A percentile compares a stretch with the other conserved stretches of the same genome.
Conservation (phyloP, 306 rosid species). For the Malus asiatica region DNA sequence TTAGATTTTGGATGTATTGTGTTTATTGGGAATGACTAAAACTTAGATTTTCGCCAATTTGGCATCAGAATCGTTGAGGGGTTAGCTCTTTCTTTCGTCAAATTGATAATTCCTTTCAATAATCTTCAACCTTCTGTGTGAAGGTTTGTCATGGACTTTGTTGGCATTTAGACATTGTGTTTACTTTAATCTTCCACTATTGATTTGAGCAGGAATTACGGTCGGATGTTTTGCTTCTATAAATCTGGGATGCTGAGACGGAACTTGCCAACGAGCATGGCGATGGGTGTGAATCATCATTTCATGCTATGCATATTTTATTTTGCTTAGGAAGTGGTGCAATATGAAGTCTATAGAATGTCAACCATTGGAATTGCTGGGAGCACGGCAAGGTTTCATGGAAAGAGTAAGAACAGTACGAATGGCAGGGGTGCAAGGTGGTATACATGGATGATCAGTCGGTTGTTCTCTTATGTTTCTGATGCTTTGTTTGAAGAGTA, state of each 20-base stretch:
- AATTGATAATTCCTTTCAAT: neutral
- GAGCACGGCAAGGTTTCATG: conserved; percentile 88
- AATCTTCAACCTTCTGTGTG: neutral
- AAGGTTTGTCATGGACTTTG: neutral
- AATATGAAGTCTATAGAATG: conserved; percentile 55
- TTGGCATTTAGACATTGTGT: neutral
- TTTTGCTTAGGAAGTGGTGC: conserved; percentile 76
- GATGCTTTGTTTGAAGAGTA: conserved; percentile 80
- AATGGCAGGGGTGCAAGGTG: conserved; percentile 69
- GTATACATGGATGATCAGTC: conserved; percentile 57
- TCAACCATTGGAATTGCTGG: conserved; percentile 68
- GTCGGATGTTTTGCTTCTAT: conserved; percentile 60
- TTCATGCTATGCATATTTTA: conserved; percentile 61
- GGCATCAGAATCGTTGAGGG: neutral
- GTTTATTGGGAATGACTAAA: neutral
- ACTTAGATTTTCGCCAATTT: neutral
- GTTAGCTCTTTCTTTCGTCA: neutral
- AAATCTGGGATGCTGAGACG: conserved; percentile 87
- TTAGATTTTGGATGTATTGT: neutral
- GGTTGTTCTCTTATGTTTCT: conserved; percentile 59
- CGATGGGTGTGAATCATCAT: conserved; percentile 30
- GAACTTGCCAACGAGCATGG: conserved; percentile 51
- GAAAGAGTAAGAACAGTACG: conserved; percentile 58
- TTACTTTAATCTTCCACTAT: conserved; percentile 11
- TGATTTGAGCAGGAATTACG: conserved; percentile 45